Evolutionary conservation across 2,329 filamentous ascomycete genomes (phyloP), one percentile per base, ranked within the genome.

Genomic region (Didymella arachidicola): DNA sequence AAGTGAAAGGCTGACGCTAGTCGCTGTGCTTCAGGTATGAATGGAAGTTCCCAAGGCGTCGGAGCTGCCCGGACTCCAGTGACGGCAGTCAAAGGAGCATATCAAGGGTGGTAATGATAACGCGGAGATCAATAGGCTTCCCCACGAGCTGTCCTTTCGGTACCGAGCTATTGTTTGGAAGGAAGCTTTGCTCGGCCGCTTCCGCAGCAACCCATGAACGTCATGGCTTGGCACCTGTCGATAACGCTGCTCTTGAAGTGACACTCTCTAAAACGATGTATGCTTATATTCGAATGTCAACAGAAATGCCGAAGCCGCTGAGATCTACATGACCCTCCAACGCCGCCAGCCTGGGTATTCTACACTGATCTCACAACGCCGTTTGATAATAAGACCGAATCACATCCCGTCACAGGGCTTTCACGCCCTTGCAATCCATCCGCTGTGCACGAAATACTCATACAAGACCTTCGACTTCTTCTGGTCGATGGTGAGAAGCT

Each of bases 391-490:
- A 38, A 44, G 18, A 25, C 41, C 43, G 18, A 34, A 18, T 29
- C 4, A 18, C 29, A 55, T 19, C 26, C 32, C 26, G 30, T 6
- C 11, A 16, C 47, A 8, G n/a, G 12, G 2, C 18, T 5, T 5
- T 42, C 65, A 96, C 26, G 89, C 90, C 81, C 96, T 95, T 30
- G 88, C 90, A 60, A 98, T 89, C 93, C 94, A 98, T 2, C 94
- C 95, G 55, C 88, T 89, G 73, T 93, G 91, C 62, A 96, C 91
- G 80, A 97, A 93, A 75, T 97, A 98, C 76, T 98, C 95, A 78
- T 94, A 97, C 57, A 98, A 87, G 65, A 92, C 85, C 18, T 90
- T 89, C 0, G 91, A 89, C 77, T 97, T 98, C 63, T 90, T 90
- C 10, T 87, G 86, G 71, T 98, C 94, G 51, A 98, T 85, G 74